Base-by-base conservation (phyloP, 371 early-diverging fungal genomes). In the Synchytrium microbalum region DNA sequence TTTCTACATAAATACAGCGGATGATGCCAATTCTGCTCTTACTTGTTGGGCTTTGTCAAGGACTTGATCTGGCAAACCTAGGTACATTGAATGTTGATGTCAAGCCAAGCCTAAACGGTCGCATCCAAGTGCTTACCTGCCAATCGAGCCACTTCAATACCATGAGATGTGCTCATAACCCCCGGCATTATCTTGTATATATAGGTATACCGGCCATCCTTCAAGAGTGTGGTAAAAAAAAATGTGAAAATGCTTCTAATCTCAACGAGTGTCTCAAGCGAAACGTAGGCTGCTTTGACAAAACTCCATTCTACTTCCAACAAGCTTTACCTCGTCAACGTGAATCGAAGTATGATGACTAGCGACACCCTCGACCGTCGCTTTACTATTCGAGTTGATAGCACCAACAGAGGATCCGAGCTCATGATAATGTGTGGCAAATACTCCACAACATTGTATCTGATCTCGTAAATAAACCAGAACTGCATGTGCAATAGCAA, bases 371-470 rank as follows among this genome's bases (percentile, higher is more conserved):
- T 16, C 14, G 19, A 32, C 23, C 32, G 23, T 25, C 23, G 24
- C 46, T 31, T 23, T 13, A 30, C 32, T 60, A 28, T 28, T 26
- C 10, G n/a, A n/a, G n/a, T 60, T 28, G n/a, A 38, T 3, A 60
- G 5, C 60, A 60, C 19, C 24, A 10, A 58, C 26, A 28, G 16
- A 25, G 16, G 3, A 10, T 5, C 25, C 80, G 27, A 95, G 68
- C 66, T 95, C 93, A 65, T 92, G 93, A 71, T 93, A 98, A 75
- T 99, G 99, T 0, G 99, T 99, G 14, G 96, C 92, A 74, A 96
- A 95, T 8, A 97, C 62, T 0, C 87, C 82, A 33, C 85, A 79
- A 55, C 87, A 92, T 23, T 82, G 58, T 1, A 79, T 77, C 1
- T 65, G 59, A 24, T 82, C 70, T 58, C 88, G 82, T 27, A 99